Evolutionary conservation across 805 yeast species (phyloP), one percentile per base, ranked within the genome.

Genomic region (Saccharomycopsis javanensis): DNA sequence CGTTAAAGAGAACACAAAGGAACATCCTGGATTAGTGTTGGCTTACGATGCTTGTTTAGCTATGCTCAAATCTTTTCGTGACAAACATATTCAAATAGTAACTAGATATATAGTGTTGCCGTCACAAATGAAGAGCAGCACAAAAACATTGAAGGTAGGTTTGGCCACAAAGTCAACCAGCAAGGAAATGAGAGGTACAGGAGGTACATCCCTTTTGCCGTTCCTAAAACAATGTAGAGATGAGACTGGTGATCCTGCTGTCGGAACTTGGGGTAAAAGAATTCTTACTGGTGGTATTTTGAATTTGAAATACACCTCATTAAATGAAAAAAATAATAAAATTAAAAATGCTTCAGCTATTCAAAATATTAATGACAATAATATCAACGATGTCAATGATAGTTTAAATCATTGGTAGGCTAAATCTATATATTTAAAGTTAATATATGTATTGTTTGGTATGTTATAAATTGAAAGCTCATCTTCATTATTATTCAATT

Each of bases 191-290:
- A 80, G 81, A 64, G 97, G 98, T 15, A 91, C 98, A 1, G 98
- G 98, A 20, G 97, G 98, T 50, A 91, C 97, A 0, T 83, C 95
- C 0, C 75, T 91, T 65, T 78, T 91, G 58, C 96, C 97, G 28
- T 92, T 91, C 72, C 77, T 91, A 68, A 91, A 90, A 70, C 97
- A 92, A 70, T 92, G 97, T 64, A 80, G 97, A 69, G 97, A 91
- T 71, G 97, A 91, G 68, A 91, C 97, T 2, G 96, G 96, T 48
- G 94, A 86, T 64, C 81, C 90, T 11, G 96, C 97, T 23, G 96
- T 96, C 27, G 92, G 96, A 57, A 78, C 75, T 52, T 90, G 97
- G 97, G 96, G 96, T 67, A 81, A 81, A 66, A 77, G 92, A 60
- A 74, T 85, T 27, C 72, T 85, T 55, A 78, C 82, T 56, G 79